phyloP scores from a whole-genome alignment of 257 asterid species.

The Jasminum sambac region DNA sequence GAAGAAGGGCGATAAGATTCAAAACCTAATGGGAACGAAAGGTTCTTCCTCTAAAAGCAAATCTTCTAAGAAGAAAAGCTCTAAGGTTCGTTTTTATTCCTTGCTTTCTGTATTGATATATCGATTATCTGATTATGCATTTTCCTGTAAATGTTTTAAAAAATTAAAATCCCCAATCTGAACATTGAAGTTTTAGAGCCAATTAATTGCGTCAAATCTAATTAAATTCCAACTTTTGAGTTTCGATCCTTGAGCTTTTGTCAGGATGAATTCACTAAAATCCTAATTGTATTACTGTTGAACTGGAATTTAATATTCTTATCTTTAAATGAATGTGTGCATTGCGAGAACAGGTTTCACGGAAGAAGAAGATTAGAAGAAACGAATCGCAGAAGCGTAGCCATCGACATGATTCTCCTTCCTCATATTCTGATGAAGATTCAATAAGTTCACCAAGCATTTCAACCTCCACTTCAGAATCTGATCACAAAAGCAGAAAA shows the following conservation, averaged over 20 bases:
- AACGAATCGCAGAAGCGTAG: constrained; percentile 44
- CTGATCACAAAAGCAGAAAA: constrained; percentile 44
- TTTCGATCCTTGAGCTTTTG: not conserved
- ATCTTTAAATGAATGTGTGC: constrained; percentile 14
- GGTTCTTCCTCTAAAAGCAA: constrained; percentile 58
- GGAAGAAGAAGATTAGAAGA: constrained; percentile 57
- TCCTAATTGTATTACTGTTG: not conserved
- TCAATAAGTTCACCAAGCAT: constrained; percentile 25
- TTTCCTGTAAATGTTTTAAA: not conserved
- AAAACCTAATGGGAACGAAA: constrained; percentile 38
- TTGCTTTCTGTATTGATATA: not conserved
- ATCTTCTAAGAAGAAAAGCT: constrained; percentile 54
- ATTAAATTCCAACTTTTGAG: not conserved
- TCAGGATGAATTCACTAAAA: constrained; percentile 14
- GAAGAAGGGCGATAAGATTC: constrained; percentile 1
- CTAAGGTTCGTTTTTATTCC: constrained; percentile 44
- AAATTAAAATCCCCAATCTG: constrained; percentile 21
- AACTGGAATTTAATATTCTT: not conserved
- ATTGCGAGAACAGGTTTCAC: constrained; percentile 32
- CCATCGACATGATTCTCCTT: constrained; percentile 32
- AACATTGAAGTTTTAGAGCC: constrained; percentile 24
- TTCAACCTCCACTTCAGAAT: constrained; percentile 23
- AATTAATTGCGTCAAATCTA: not conserved
- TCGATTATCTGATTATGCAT: not conserved
- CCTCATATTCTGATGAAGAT: constrained; percentile 35